Conservation (phyloP, 192 early-diverging fungal genomes). For the Mortierella claussenii region DNA sequence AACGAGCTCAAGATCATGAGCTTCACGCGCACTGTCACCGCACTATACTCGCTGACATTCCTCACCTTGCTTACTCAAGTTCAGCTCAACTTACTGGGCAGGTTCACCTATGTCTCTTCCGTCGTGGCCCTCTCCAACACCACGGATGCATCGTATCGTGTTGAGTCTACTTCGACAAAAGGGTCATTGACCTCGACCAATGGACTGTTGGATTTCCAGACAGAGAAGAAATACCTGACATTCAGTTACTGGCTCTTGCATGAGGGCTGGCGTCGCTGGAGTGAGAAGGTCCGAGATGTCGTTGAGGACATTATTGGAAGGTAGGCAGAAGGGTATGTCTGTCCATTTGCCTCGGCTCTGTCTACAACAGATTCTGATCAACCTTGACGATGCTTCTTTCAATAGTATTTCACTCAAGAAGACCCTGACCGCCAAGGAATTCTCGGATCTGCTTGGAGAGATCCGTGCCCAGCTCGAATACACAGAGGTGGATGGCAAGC, state of each 20-base stretch:
- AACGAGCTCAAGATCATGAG: constrained; percentile 89
- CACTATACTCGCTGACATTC: constrained; percentile 88
- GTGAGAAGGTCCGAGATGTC: constrained; percentile 71
- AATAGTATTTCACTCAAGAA: constrained; percentile 71
- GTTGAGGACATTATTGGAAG: constrained; percentile 70
- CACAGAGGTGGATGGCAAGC: constrained; percentile 45
- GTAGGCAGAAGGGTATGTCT: constrained; percentile 44
- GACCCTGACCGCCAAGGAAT: constrained; percentile 69
- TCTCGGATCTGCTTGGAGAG: constrained; percentile 61
- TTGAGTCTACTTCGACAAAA: constrained; percentile 40
- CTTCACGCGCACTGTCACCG: constrained; percentile 88
- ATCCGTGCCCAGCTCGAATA: constrained; percentile 69
- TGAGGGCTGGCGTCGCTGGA: constrained; percentile 82
- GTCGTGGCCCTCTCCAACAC: constrained; percentile 65
- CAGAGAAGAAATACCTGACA: constrained; percentile 88
- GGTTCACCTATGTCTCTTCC: constrained; percentile 88
- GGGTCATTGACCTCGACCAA: constrained; percentile 29
- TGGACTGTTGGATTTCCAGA: constrained; percentile 59
- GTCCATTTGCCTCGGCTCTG: not conserved
- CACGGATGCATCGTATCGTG: constrained; percentile 59
- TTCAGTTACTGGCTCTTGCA: constrained; percentile 94
- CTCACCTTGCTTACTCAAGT: constrained; percentile 86
- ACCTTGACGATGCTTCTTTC: not conserved
- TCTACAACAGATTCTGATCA: not conserved
- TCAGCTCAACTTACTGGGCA: constrained; percentile 92